A percentile compares a stretch with the other conserved stretches of the same genome.
These are phyloP conservation scores for Grigorovia jiainica DNA, from an alignment of 805 yeast species.

Conservation along the genomic window DNA sequence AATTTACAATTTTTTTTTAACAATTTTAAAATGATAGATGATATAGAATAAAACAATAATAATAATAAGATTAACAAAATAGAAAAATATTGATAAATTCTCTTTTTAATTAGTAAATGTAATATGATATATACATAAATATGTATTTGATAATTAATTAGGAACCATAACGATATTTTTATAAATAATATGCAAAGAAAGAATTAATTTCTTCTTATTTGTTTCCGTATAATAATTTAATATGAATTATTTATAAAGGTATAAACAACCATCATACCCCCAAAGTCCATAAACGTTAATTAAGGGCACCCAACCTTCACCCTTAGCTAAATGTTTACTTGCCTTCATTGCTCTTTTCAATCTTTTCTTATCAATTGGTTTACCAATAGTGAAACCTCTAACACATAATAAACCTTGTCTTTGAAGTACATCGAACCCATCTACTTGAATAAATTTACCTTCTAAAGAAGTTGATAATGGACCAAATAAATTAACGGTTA, in stretches of 20 bases:
- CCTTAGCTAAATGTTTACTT: conserved; percentile 31
- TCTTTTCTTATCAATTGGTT: conserved; percentile 29
- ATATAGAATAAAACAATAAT: background rate
- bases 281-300: conserved; percentile 46
- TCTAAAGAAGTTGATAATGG: conserved; percentile 53
- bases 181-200: too few relatives aligned
- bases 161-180: too few relatives aligned
- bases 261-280: conserved; percentile 68
- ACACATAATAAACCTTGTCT: conserved; percentile 43
- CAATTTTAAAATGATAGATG: too few relatives aligned
- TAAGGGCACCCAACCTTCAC: conserved; percentile 45
- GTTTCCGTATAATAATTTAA: too few relatives aligned
- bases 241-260: conserved; percentile 28
- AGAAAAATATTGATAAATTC: too few relatives aligned
- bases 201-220: too few relatives aligned
- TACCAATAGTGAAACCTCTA: conserved; percentile 63
- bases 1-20: too few relatives aligned
- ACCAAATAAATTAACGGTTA: conserved; percentile 38
- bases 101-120: too few relatives aligned
- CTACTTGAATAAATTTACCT: conserved; percentile 38
- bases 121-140: too few relatives aligned
- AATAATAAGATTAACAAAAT: background rate
- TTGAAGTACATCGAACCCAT: conserved; percentile 27
- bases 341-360: conserved; percentile 22
- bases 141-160: background rate